Conservation (phyloP, 352 stramenopile species). For the Phytopythium chamaehyphon region DNA sequence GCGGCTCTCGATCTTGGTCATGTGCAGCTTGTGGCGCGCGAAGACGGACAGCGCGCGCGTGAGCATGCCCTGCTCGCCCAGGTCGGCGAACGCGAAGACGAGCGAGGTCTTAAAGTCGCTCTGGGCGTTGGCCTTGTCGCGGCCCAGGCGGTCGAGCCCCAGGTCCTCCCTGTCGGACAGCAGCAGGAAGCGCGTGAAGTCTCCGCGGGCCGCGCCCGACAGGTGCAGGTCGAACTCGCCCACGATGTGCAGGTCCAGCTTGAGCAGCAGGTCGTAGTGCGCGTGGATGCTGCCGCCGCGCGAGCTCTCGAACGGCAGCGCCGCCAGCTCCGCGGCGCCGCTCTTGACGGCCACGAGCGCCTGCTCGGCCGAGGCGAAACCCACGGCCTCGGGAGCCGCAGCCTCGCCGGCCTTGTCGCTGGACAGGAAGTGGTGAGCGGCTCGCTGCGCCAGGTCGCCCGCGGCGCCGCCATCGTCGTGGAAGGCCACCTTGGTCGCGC, state of each 20-base stretch:
- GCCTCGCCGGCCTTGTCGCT: background rate
- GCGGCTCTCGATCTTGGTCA: slow-evolving; percentile 73
- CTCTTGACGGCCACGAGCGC: too few relatives aligned
- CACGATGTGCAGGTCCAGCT: slow-evolving; percentile 65
- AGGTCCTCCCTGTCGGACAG: background rate
- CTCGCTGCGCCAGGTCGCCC: slow-evolving; percentile 10
- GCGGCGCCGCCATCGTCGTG: slow-evolving; percentile 3
- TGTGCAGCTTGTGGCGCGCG: slow-evolving; percentile 50
- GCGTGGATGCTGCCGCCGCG: slow-evolving; percentile 94
- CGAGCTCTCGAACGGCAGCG: slow-evolving; percentile 85
- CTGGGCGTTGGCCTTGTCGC: slow-evolving; percentile 6
- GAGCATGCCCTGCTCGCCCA: slow-evolving; percentile 53
- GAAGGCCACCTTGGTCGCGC: slow-evolving; percentile 15
- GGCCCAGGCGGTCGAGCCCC: background rate
- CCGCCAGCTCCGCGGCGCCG: too few relatives aligned
- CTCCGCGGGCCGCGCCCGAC: slow-evolving; percentile 44
- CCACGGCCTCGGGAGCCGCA: slow-evolving; percentile 8
- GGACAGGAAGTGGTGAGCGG: slow-evolving; percentile 11
- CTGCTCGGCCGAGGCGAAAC: slow-evolving; percentile 6
- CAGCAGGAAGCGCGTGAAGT: slow-evolving; percentile 80
- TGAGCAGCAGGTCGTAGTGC: slow-evolving; percentile 89
- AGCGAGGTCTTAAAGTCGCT: slow-evolving; percentile 72
- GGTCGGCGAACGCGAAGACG: slow-evolving; percentile 65
- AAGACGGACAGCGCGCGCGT: slow-evolving; percentile 60
- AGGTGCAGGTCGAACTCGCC: slow-evolving; percentile 64